A percentile compares a stretch with the other conserved stretches of the same genome.
These are phyloP conservation scores for Talaromyces sp. DNA, from an alignment of 2,329 filamentous ascomycete genomes.

Conservation along the genomic window DNA sequence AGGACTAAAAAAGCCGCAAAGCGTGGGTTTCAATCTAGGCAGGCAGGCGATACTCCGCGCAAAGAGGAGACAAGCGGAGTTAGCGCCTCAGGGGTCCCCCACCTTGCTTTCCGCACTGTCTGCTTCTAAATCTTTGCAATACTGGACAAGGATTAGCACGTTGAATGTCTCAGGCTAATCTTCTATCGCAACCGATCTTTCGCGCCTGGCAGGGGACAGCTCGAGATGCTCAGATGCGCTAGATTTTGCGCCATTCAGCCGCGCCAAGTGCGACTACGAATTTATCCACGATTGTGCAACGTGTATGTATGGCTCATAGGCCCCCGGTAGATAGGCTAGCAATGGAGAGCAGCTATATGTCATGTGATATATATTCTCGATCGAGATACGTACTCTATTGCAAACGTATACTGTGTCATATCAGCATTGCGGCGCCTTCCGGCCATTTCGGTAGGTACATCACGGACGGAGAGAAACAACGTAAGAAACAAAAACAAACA, in stretches of 20 bases:
- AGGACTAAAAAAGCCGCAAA: background rate
- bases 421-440: background rate
- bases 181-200: slow-evolving; percentile 5
- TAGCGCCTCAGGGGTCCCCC: slow-evolving; percentile 8
- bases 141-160: background rate
- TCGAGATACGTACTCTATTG: background rate
- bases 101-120: background rate
- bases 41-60: slow-evolving; percentile 13
- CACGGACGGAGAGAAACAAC: slow-evolving; percentile 12
- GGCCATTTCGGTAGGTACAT: background rate
- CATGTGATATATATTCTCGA: background rate
- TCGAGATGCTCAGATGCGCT: background rate
- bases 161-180: background rate
- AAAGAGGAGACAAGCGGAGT: slow-evolving; percentile 8
- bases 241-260: slow-evolving; percentile 2
- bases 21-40: background rate
- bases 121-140: background rate
- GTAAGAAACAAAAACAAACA: slow-evolving; percentile 6
- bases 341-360: background rate
- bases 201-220: slow-evolving; percentile 5
- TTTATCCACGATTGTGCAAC: slow-evolving; percentile 15
- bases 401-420: background rate
- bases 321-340: background rate
- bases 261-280: slow-evolving; percentile 1
- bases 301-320: slow-evolving; percentile 1